Conservation (phyloP, 208 protist species). For the Hexamita inflata region DNA sequence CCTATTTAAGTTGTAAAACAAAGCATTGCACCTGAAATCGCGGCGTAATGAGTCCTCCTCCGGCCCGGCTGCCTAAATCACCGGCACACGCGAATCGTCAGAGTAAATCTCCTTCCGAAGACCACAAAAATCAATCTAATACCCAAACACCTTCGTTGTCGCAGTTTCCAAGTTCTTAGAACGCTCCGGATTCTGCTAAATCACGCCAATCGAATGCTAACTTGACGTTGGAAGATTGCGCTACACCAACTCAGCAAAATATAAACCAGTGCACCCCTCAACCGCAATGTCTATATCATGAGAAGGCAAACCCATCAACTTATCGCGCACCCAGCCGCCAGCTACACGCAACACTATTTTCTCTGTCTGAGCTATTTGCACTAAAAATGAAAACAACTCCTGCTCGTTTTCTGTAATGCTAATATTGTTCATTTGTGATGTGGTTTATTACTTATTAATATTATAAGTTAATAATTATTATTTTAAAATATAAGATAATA, state of each 20-base stretch:
- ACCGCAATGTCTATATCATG: slow-evolving; percentile 93
- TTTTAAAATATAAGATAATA: no score
- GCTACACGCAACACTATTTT: slow-evolving; percentile 44
- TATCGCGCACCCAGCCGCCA: slow-evolving; percentile 92
- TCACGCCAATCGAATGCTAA: slow-evolving; percentile 61
- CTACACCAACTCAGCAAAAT: slow-evolving; percentile 68
- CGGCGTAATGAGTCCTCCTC: slow-evolving; percentile 73
- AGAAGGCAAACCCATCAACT: slow-evolving; percentile 62
- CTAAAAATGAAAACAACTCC: no score
- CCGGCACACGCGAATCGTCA: slow-evolving; percentile 66
- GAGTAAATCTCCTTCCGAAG: slow-evolving; percentile 75
- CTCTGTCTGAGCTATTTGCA: no score
- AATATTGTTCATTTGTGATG: no score
- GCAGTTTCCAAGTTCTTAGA: slow-evolving; percentile 93
- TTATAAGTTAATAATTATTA: no score
- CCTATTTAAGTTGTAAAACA: slow-evolving; percentile 94
- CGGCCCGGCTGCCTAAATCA: slow-evolving; percentile 52
- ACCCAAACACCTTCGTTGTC: slow-evolving; percentile 61
- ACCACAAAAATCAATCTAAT: slow-evolving; percentile 75
- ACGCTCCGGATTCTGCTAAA: slow-evolving; percentile 77
- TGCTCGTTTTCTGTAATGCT: no score
- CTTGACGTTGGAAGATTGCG: slow-evolving; percentile 48
- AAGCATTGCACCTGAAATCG: slow-evolving; percentile 93
- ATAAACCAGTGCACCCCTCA: slow-evolving; percentile 59
- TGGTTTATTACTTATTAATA: no score